Conservation (phyloP, 2,329 filamentous ascomycete species). For the Xylariales sp. region DNA sequence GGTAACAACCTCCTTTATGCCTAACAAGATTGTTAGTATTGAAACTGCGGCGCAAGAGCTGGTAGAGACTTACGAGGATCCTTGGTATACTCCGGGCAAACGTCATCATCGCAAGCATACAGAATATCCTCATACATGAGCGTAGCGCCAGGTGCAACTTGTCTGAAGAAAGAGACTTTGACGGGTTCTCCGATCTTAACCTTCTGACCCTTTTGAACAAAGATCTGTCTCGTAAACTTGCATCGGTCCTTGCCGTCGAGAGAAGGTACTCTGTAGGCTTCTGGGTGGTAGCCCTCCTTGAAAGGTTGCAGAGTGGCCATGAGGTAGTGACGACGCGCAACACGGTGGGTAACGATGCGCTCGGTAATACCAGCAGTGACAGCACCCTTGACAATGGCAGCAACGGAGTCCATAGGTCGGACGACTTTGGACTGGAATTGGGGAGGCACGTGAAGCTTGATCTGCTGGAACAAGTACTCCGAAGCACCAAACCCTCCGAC, state of each 20-base stretch:
- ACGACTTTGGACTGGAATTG: constrained; percentile 99
- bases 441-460: constrained; percentile 95
- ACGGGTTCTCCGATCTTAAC: constrained; percentile 99
- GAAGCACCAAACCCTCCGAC: constrained; percentile 98
- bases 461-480: constrained; percentile 98
- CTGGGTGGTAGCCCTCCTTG: constrained; percentile 97
- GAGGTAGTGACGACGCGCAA: constrained; percentile 94
- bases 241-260: constrained; percentile 96
- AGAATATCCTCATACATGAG: constrained; percentile 99
- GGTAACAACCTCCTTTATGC: constrained; percentile 98
- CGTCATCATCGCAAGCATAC: constrained; percentile 96
- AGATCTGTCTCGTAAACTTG: constrained; percentile 98
- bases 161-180: constrained; percentile 97
- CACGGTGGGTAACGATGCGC: constrained; percentile 91
- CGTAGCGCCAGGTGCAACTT: constrained; percentile 93
- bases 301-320: constrained; percentile 99
- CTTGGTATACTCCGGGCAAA: constrained; percentile 97
- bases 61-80: constrained; percentile 78
- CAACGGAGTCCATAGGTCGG: constrained; percentile 96
- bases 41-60: constrained; percentile 23
- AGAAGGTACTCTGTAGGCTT: constrained; percentile 94
- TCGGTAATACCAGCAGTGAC: constrained; percentile 98
- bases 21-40: constrained; percentile 40
- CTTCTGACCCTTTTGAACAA: constrained; percentile 96
- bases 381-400: constrained; percentile 96